Evolutionary conservation across 495 filamentous ascomycete genomes (phyloP), one percentile per base, ranked within the genome.

Genomic region (Lichenothelia convexa): DNA sequence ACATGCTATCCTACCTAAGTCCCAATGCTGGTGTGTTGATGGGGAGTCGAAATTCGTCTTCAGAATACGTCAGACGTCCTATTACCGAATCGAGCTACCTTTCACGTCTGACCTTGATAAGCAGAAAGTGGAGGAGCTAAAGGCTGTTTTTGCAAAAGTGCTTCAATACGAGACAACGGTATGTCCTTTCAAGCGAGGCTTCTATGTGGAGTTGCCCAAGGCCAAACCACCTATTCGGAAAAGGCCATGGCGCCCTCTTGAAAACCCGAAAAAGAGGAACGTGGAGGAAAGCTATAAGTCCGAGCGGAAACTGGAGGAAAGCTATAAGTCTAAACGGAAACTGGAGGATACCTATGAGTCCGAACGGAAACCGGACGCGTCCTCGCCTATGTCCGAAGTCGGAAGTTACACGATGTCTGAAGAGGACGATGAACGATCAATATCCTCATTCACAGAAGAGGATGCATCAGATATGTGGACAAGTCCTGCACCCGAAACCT

Each of bases 11-110:
- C 51, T 93, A 24, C 78, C 80, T 7, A 89, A 80, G 53, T 87
- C 79, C 15, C 80, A 89, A 50, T 89, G 74, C 42, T 93, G 85
- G 85, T 89, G 80, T 56, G 80, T 93, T 16, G 80, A 92, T 50
- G 78, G 78, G 30, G 71, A 75, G 26, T 76, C 75, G 23, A 84
- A 75, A 41, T 92, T 89, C 46, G 77, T 89, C 4, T 48, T 93
- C 41, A 76, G 81, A 37, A 79, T 89, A 35, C 68, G 80, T 21
- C 66, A 73, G 19, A 71, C 83, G 12, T 75, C 75, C 32, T 92
- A 85, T 49, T 93, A 87, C 63, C 73, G 85, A 30, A 89, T 93
- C 45, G 85, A 93, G 45, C 51, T 93, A 5, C 80, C 84, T 2
- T 62, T 68, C 27, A 57, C 59, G 11, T 66, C 65, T 0, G 54